Percentiles rank a stretch among this genome's conserved stretches.
phyloP scores from a whole-genome alignment of 2,329 filamentous ascomycete species.

The Sclerotiophoma versabilis region DNA sequence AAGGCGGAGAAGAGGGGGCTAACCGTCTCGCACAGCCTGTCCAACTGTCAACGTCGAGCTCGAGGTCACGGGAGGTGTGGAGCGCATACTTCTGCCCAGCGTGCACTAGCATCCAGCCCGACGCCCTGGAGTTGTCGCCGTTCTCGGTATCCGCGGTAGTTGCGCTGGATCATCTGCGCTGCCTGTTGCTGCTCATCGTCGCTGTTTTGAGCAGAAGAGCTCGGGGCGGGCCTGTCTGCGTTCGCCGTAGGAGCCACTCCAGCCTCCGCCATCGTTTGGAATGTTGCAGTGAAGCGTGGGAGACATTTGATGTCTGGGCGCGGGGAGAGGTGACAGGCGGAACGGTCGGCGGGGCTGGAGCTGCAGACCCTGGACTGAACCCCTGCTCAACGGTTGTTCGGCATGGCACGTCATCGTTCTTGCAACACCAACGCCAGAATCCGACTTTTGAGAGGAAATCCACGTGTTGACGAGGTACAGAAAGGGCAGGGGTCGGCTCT shows the following conservation, averaged over 20 bases:
- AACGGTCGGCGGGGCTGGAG: constrained; percentile 19
- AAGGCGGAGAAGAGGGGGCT: constrained; percentile 25
- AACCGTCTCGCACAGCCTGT: constrained; percentile 60
- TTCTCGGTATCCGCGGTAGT: constrained; percentile 78
- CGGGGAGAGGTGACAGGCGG: constrained; percentile 12
- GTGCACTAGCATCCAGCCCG: constrained; percentile 70
- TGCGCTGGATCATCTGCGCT: constrained; percentile 58
- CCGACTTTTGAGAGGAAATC: neutral
- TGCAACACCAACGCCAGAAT: constrained; percentile 1
- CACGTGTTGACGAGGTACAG: neutral
- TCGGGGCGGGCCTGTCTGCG: neutral
- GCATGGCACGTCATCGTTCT: constrained; percentile 10
- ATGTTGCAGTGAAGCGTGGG: constrained; percentile 5
- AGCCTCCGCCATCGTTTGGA: constrained; percentile 5
- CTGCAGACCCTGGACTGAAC: constrained; percentile 13
- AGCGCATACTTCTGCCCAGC: constrained; percentile 70
- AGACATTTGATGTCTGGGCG: constrained; percentile 12
- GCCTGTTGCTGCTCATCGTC: constrained; percentile 38
- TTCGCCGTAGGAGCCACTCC: neutral
- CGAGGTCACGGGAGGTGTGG: neutral
- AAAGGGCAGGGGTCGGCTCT: neutral
- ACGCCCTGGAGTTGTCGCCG: constrained; percentile 74
- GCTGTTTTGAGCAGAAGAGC: neutral
- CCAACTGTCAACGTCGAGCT: constrained; percentile 1
- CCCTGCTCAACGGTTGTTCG: constrained; percentile 18